Base-by-base conservation (phyloP, 768 basidiomycete genomes). In the Collybia nuda region DNA sequence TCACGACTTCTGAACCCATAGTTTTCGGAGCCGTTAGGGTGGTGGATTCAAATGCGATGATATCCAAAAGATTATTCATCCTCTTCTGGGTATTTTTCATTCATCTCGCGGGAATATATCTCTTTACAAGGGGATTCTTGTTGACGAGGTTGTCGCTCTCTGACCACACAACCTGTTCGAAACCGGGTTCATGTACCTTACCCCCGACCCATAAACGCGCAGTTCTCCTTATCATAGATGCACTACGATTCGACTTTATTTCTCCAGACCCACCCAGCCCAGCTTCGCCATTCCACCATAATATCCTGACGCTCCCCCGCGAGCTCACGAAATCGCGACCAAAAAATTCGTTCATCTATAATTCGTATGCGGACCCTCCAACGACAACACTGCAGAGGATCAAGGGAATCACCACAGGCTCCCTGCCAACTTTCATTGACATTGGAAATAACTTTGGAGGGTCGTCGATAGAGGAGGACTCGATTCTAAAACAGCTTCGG, bases 381-480 rank as follows among this genome's bases (percentile, higher is more conserved):
- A 99, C 97, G 0, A 84, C 93, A 0, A 98, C 96, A 0, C 78
- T 98, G 35, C 97, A 98, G 65, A 81, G 97, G 2, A 85, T 99
- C 57, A 99, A 99, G 61, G 97, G 86, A 0, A 71, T 99, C 37
- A 97, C 93, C 0, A 98, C 97, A 0, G 97, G 96, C 7, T 94
- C 93, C 0, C 71, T 99, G 7, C 95, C 96, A 0, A 98, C 96
- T 0, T 98, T 99, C 62, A 81, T 98, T 36, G 96, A 98, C 62
- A 78, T 90, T n/a, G 93, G 94, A 5, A 84, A 83, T 37, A 98
- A 92, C 62, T 97, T 98, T 69, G 93, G 90, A 11, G 93, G 84
- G 0, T 86, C 88, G 2, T 82, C 85, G 0, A 89, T 97, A 36
- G 75, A 75, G 5, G 97, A 99, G 68, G 97, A 98, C 65, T 94